Percentiles rank a stretch among this genome's conserved stretches.
phyloP scores from a whole-genome alignment of 2,329 filamentous ascomycete genomes.

The Aspergillus hiratsukae region DNA sequence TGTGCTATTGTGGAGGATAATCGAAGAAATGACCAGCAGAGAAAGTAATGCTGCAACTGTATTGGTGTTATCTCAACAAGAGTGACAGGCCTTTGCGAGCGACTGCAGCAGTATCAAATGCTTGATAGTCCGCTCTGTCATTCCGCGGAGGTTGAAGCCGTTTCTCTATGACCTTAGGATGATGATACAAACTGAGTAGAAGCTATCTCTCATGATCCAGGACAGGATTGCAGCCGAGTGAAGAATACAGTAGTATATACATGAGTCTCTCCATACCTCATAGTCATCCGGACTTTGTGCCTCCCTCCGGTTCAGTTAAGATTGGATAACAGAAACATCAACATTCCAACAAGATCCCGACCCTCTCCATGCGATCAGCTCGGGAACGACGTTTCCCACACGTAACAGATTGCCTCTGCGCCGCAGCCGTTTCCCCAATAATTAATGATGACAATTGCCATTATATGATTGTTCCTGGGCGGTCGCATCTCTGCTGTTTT shows the following conservation, averaged over 20 bases:
- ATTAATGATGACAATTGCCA: neutral
- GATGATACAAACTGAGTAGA: neutral
- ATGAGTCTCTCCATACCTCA: neutral
- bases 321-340: slow-evolving; percentile 11
- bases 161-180: neutral
- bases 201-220: neutral
- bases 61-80: neutral
- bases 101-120: slow-evolving; percentile 28
- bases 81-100: slow-evolving; percentile 9
- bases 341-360: slow-evolving; percentile 9
- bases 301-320: neutral
- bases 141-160: slow-evolving; percentile 10
- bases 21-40: neutral
- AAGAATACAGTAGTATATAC: neutral
- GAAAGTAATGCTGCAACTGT: neutral
- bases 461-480: neutral
- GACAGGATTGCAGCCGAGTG: too few relatives aligned
- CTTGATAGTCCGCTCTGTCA: slow-evolving; percentile 27
- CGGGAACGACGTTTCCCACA: slow-evolving; percentile 18
- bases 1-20: neutral
- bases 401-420: slow-evolving; percentile 23
- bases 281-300: neutral
- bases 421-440: slow-evolving; percentile 5
- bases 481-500: slow-evolving; percentile 4
- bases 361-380: slow-evolving; percentile 9